Evolutionary conservation across 768 basidiomycete genomes (phyloP).

Genomic region (Podaxis pistillaris): DNA sequence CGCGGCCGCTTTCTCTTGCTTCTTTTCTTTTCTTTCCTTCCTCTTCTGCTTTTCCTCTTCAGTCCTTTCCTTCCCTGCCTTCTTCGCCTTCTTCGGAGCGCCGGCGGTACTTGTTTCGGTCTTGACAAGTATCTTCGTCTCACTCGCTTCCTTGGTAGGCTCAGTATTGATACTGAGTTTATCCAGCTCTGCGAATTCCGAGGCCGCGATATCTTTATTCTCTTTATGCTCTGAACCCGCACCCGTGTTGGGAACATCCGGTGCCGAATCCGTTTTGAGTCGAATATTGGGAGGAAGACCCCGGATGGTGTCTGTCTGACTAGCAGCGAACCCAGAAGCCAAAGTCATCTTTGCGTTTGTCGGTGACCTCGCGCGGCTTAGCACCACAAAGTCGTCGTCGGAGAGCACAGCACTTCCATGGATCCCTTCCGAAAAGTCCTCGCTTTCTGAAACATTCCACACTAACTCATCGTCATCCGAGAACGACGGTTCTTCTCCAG

Average conservation of each 20-base stretch:
- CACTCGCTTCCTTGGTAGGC: background rate
- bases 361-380: slow-evolving; percentile 26
- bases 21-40: background rate
- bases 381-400: slow-evolving; percentile 53
- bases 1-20: slow-evolving; percentile 1
- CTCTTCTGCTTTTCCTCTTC: background rate
- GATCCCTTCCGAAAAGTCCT: slow-evolving; percentile 21
- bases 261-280: background rate
- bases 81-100: slow-evolving; percentile 16
- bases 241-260: background rate
- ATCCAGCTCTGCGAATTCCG: slow-evolving; percentile 6
- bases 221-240: background rate
- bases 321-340: background rate
- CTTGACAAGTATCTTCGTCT: background rate
- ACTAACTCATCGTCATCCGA: slow-evolving; percentile 58
- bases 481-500: slow-evolving; percentile 15
- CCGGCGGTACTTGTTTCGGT: background rate
- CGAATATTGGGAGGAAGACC: background rate
- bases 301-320: background rate
- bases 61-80: slow-evolving; percentile 11
- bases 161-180: background rate
- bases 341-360: background rate
- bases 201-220: background rate
- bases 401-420: slow-evolving; percentile 24
- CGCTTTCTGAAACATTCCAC: slow-evolving; percentile 40